Percentiles rank a stretch among this genome's conserved stretches.
Evolutionary conservation across 257 asterid genomes (phyloP).

Genomic region (Galeopsis tetrahit): DNA sequence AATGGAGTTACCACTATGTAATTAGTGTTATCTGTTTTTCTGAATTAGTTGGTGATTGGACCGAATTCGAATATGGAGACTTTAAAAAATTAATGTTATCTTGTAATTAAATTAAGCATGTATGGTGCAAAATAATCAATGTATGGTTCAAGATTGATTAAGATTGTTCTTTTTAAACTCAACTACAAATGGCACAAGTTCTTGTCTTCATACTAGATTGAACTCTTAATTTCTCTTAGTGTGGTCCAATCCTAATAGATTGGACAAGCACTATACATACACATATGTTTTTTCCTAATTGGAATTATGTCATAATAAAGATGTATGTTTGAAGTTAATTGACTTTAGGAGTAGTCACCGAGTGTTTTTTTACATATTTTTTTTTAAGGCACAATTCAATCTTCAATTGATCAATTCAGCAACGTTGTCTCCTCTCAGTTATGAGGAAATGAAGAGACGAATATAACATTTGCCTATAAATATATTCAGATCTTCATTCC

Average conservation of each 20-base stretch:
- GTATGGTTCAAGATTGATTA: not conserved
- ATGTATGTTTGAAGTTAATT: not conserved
- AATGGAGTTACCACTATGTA: constrained; percentile 2
- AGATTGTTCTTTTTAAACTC: not conserved
- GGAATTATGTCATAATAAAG: not conserved
- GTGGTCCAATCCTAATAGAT: not conserved
- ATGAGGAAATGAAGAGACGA: too few relatives aligned
- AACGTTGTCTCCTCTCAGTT: too few relatives aligned
- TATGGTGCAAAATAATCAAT: not conserved
- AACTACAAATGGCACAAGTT: not conserved
- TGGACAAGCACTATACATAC: not conserved
- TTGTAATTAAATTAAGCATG: not conserved
- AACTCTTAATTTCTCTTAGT: not conserved
- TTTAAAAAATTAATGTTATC: too few relatives aligned
- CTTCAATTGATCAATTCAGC: too few relatives aligned
- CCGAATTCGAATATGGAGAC: too few relatives aligned
- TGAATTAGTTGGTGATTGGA: too few relatives aligned
- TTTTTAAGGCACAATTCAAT: too few relatives aligned
- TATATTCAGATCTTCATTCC: too few relatives aligned
- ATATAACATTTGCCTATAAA: too few relatives aligned
- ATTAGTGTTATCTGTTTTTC: not conserved
- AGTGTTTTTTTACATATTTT: too few relatives aligned
- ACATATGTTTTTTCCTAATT: not conserved
- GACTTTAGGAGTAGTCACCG: too few relatives aligned
- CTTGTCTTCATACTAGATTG: not conserved